Evolutionary conservation across 306 rosid genomes (phyloP), one percentile per base, ranked within the genome.

Genomic region (Cyamopsis tetragonoloba): DNA sequence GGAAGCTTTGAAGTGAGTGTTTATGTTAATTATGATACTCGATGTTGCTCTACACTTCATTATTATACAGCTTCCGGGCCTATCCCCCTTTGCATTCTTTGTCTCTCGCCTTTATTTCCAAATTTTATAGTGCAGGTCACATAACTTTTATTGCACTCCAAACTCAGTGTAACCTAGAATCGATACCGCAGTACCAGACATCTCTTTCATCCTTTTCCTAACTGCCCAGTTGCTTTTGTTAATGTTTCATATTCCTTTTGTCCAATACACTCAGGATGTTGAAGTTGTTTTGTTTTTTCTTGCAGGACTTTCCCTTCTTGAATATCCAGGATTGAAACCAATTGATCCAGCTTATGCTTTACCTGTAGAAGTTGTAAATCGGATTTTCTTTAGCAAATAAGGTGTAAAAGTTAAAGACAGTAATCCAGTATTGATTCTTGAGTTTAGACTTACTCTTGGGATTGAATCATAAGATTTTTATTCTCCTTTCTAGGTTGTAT

Each of bases 231-330:
- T 76, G 19, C 60, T 62, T 35, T 13, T 55, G 20, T 46, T 51
- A 28, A 30, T 19, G 32, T 22, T 73, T 62, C 48, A 14, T 28
- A 13, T 59, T 57, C 22, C 65, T 30, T 44, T 41, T 34, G 2
- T 3, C 18, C 18, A 30, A 48, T 17, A 43, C 3, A 20, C 42
- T 62, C 1, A 13, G 14, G 62, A n/a, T n/a, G n/a, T n/a, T 68
- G 24, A 78, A 48, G 79, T 46, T 4, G 11, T 58, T 39, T 31
- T 34, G 5, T 50, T 77, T 73, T 30, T 68, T 79, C 62, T 68
- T 81, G 81, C 90, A 85, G 95, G 97, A 51, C 98, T 90, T 75
- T 88, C 97, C 4, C 95, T 83, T 76, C 96, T 93, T 39, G 97
- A 90, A 85, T 93, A 88, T 88, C 87, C 88, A 3, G 96, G 90